Base-by-base conservation (phyloP, 176 grass and related monocot species). In the Alopecurus myosuroides region DNA sequence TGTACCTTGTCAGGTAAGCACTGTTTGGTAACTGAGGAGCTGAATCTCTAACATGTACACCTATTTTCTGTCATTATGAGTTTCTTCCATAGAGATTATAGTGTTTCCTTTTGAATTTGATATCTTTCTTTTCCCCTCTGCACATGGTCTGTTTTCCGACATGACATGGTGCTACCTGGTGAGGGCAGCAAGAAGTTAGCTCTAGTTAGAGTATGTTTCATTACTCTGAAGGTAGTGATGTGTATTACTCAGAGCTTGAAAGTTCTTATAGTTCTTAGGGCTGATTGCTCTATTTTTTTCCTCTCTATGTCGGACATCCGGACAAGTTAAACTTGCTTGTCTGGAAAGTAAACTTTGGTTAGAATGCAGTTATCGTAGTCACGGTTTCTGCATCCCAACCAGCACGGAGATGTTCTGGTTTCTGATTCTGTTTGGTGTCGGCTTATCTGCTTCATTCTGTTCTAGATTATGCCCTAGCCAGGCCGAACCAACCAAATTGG, bases 1-100 rank as follows among this genome's bases (percentile, higher is more conserved):
- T 89, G 49, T 85, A 52, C 86, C 19, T 14, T 51, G 50, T 10
- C 45, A 82, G 20, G 52, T 42, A 11, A 61, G 50, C 60, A 42
- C 61, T 13, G 10, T 90, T 82, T 70, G 23, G 39, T 62, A 61
- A 36, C 72, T 51, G 49, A 37, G 40, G 23, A 77, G 10, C 50
- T 63, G 5, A 52, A 50, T 34, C 74, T 72, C 33, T 42, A 77
- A 31, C 51, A 22, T 25, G 61, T 56, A 11, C 34, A 35, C 50
- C 28, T 40, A 23, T 42, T 22, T 79, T 18, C 7, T 37, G 3
- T 37, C 2, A 41, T 14, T 44, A 62, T 40, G 50, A 30, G 35
- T 77, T 84, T 62, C 48, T 80, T 81, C 41, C 7, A 15, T 29
- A 51, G 20, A 46, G 70, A 53, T 42, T 65, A 23, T 15, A 34